Base-by-base conservation (phyloP, 1,284 basidiomycete genomes). In the Fomes fomentarius region DNA sequence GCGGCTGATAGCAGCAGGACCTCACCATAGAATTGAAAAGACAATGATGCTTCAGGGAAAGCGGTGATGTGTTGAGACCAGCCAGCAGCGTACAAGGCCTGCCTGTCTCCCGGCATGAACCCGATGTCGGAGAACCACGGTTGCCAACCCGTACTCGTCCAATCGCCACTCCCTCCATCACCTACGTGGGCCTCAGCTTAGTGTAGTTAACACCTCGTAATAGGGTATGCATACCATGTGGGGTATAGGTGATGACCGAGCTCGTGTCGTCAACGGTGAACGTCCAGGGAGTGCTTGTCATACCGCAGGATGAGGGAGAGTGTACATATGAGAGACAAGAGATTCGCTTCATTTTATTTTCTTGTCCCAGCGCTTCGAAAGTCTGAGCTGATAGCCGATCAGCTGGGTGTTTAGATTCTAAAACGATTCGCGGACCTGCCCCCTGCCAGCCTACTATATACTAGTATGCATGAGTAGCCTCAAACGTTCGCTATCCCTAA, bases 241-340 rank as follows among this genome's bases (percentile, higher is more conserved):
- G 66, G n/a, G 25, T 24, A 39, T 64, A 63, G 19, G 48, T 54
- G 25, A 66, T 56, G 43, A 62, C 41, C 2, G 65, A 58, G 33
- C 63, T 65, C 1, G 65, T 62, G 47, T 68, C 65, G 37, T 67
- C 66, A 24, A 68, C 52, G 19, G 61, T 62, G 33, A 64, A 57
- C 19, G 62, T 66, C 60, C 60, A 65, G 7, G 31, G 21, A 24
- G 38, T 24, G 38, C 22, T 24, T 24, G 21, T 22, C 38, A 31
- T 33, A n/a, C n/a, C 21, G 39, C 14, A 40, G 5, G 41, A 8
- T 28, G 34, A 17, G 41, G 28, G 22, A 14, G 33, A 38, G 17
- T 19, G 21, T n/a, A n/a, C n/a, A 31, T 17, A 30, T 15, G 12
- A n/a, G 28, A 19, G 17, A 24, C 8, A 48, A 43, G 37, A 25